Conservation (phyloP, 2,329 filamentous ascomycete genomes). For the Trichoderma lentiforme region DNA sequence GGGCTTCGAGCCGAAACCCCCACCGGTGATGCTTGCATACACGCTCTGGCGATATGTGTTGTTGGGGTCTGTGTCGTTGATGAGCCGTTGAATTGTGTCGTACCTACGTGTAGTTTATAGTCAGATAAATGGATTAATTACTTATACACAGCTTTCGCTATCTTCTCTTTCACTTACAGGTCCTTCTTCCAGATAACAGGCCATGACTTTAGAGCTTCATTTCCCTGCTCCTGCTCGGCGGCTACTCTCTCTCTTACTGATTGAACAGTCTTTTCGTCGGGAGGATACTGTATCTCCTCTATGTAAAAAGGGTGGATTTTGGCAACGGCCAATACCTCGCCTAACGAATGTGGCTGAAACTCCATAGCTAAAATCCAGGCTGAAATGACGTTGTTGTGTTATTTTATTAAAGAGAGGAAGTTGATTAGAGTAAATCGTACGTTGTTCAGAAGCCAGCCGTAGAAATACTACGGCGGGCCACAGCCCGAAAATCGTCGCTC, state of each 20-base stretch:
- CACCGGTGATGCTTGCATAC: constrained; percentile 42
- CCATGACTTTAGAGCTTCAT: constrained; percentile 8
- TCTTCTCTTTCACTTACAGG: constrained; percentile 23
- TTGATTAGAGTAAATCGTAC: not conserved
- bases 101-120: constrained; percentile 29
- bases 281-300: constrained; percentile 30
- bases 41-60: constrained; percentile 38
- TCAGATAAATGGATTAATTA: not conserved
- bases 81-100: constrained; percentile 32
- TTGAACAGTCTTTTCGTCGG: constrained; percentile 18
- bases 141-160: fast-evolving
- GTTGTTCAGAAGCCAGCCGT: not conserved
- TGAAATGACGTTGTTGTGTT: not conserved
- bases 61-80: constrained; percentile 29
- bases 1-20: constrained; percentile 31
- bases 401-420: not conserved
- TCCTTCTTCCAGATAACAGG: constrained; percentile 25
- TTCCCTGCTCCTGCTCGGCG: not conserved
- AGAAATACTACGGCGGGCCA: not conserved
- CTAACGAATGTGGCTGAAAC: constrained; percentile 25
- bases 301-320: constrained; percentile 37
- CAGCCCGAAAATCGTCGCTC: not conserved
- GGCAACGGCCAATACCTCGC: constrained; percentile 34
- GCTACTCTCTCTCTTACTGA: constrained; percentile 12
- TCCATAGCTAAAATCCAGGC: not conserved